Evolutionary conservation across 345 rosid genomes (phyloP), one percentile per base, ranked within the genome.

Genomic region (Syzygium aromaticum): DNA sequence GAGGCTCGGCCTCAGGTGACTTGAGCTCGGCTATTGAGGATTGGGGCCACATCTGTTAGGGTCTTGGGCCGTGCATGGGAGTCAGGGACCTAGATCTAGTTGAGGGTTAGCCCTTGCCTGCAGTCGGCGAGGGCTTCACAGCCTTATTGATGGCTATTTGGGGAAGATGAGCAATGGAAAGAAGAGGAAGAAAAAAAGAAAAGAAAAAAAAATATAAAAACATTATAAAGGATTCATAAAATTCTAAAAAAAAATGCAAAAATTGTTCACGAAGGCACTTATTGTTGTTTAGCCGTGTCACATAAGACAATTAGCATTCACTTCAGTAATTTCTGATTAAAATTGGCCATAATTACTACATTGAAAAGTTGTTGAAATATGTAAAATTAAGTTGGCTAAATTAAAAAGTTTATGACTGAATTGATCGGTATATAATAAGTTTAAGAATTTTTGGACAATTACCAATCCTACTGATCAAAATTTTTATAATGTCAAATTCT

Each of bases 241-340:
- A 5, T 56, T 56, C 27, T 54, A 7, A 8, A 21, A 21, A 56
- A 56, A 56, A 56, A 1, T 23, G n/a, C 25, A 27, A 25, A 11
- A 23, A 57, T 57, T 57, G 6, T 57, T 0, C 7, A 57, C 10
- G 14, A 57, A 1, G 11, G 0, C 27, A 7, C 8, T 12, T 12
- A n/a, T 17, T n/a, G 14, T 61, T 1, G 0, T 61, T n/a, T 13
- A 12, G 67, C 15, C 33, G 8, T 6, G 67, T 3, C 14, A 61
- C 8, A 14, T 61, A 61, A 3, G 17, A 13, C 12, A n/a, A n/a
- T 7, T 0, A 12, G 19, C 15, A 14, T 14, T 2, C 3, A n/a
- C 3, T 2, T 61, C 1, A 61, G 3, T 1, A 0, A 61, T 27
- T 59, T 61, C 0, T n/a, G 0, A 61, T 27, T 4, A n/a, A 61